A percentile compares a stretch with the other conserved stretches of the same genome.
phyloP scores from a whole-genome alignment of 2,329 filamentous ascomycete species.

The Fusarium veterinarium region DNA sequence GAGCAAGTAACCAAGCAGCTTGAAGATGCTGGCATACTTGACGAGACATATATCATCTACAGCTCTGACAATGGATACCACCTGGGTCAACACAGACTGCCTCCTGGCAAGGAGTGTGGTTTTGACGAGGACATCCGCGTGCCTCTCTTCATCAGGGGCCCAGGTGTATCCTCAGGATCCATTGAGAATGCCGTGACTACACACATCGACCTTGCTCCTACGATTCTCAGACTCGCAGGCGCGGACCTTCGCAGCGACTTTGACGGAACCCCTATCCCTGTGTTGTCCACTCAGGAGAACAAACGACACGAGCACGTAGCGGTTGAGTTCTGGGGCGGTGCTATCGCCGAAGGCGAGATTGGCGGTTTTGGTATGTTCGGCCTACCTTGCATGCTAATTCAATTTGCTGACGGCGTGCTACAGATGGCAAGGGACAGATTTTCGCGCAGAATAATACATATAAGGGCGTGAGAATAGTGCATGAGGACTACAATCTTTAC shows the following conservation, averaged over 20 bases:
- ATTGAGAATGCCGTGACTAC: constrained; percentile 62
- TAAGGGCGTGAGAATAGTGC: constrained; percentile 68
- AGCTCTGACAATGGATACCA: constrained; percentile 72
- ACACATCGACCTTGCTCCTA: constrained; percentile 73
- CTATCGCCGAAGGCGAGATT: constrained; percentile 51
- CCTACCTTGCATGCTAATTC: neutral
- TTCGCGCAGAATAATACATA: constrained; percentile 64
- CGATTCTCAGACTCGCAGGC: constrained; percentile 61
- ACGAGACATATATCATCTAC: constrained; percentile 70
- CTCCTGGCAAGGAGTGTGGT: constrained; percentile 67
- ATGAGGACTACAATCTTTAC: constrained; percentile 67
- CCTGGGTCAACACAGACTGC: constrained; percentile 68
- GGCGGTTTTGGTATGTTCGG: constrained; percentile 41
- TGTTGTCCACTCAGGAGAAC: constrained; percentile 42
- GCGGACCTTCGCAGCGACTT: constrained; percentile 60
- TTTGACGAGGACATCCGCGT: constrained; percentile 71
- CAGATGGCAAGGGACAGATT: constrained; percentile 37
- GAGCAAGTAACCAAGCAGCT: constrained; percentile 59
- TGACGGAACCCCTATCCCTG: constrained; percentile 66
- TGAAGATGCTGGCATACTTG: constrained; percentile 66
- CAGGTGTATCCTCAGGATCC: constrained; percentile 57
- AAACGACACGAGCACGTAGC: constrained; percentile 65
- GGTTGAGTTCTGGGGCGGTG: constrained; percentile 67
- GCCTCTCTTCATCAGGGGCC: constrained; percentile 67
- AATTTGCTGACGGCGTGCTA: constrained; percentile 2